These are phyloP conservation scores for Saposhnikovia divaricata DNA, from an alignment of 129 eudicot species.

Conservation along the genomic window DNA sequence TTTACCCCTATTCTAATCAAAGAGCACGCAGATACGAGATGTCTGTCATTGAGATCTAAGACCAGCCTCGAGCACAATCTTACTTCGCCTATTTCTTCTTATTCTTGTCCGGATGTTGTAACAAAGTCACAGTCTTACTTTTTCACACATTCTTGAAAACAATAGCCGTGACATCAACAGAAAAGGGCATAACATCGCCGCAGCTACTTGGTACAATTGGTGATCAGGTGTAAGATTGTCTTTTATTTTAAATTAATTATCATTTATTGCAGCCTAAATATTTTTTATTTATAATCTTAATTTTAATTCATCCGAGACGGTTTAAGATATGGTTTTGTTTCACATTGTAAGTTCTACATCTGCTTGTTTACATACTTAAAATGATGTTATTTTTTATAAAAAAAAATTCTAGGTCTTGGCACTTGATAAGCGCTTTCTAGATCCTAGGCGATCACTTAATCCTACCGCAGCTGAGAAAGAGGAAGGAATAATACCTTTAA, in stretches of 20 bases:
- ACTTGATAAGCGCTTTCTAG: constrained; percentile 93
- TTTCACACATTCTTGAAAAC: constrained; percentile 82
- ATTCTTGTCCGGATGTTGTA: constrained; percentile 82
- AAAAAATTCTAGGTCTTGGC: constrained; percentile 69
- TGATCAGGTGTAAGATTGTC: constrained; percentile 55
- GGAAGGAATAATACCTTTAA: constrained; percentile 92
- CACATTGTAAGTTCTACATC: background rate
- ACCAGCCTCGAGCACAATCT: constrained; percentile 97
- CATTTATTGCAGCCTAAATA: background rate
- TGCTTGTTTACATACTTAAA: background rate
- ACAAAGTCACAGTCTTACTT: constrained; percentile 90
- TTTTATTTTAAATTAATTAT: background rate
- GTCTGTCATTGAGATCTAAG: constrained; percentile 93
- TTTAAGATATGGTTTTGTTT: background rate
- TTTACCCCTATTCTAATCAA: constrained; percentile 92
- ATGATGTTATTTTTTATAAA: background rate
- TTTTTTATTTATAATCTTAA: background rate
- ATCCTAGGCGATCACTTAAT: constrained; percentile 82
- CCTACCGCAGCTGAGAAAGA: constrained; percentile 95
- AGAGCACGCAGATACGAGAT: constrained; percentile 96
- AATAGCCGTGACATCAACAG: constrained; percentile 79
- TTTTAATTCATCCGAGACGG: background rate
- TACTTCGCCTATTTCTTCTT: constrained; percentile 82
- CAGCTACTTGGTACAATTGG: constrained; percentile 95
- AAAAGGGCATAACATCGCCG: constrained; percentile 86